Percentiles rank a stretch among this genome's conserved stretches.
Conservation (phyloP, 441 rosid species). For the Syzygium malaccense region DNA sequence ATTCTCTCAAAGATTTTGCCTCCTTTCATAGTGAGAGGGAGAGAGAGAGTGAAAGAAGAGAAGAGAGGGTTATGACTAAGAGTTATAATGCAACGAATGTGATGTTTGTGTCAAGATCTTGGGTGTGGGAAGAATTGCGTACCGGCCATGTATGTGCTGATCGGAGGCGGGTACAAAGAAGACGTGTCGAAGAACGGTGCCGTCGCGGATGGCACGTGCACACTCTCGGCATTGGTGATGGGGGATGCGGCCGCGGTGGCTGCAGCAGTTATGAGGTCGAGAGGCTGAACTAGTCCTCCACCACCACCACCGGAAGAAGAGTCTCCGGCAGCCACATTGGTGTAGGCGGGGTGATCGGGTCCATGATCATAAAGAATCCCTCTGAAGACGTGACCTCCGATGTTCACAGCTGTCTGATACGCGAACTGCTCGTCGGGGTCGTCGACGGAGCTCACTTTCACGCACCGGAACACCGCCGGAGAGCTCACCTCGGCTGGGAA, state of each 20-base stretch:
- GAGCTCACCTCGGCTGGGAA: constrained; percentile 68
- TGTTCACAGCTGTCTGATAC: constrained; percentile 78
- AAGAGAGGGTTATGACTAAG: background rate
- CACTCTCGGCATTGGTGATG: background rate
- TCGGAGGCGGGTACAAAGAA: constrained; percentile 7
- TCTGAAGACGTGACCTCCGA: constrained; percentile 79
- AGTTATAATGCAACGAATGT: background rate
- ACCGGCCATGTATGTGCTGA: constrained; percentile 11
- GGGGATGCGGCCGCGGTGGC: background rate
- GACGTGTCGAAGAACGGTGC: constrained; percentile 1
- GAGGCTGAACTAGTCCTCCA: background rate
- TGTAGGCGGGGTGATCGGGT: constrained; percentile 38
- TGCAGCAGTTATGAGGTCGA: constrained; percentile 9
- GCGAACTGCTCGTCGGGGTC: constrained; percentile 70
- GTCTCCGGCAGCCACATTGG: background rate
- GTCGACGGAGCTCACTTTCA: constrained; percentile 58
- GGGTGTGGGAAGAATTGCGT: constrained; percentile 18
- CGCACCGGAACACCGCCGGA: constrained; percentile 68
- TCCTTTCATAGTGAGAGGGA: background rate
- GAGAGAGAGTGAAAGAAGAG: background rate
- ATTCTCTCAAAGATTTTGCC: background rate
- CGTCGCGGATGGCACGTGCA: background rate
- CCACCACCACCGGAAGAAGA: background rate
- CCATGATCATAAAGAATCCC: constrained; percentile 94
- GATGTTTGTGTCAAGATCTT: constrained; percentile 1